These are phyloP conservation scores for Pugionium cornutum DNA, from an alignment of 345 rosid species.

Conservation along the genomic window DNA sequence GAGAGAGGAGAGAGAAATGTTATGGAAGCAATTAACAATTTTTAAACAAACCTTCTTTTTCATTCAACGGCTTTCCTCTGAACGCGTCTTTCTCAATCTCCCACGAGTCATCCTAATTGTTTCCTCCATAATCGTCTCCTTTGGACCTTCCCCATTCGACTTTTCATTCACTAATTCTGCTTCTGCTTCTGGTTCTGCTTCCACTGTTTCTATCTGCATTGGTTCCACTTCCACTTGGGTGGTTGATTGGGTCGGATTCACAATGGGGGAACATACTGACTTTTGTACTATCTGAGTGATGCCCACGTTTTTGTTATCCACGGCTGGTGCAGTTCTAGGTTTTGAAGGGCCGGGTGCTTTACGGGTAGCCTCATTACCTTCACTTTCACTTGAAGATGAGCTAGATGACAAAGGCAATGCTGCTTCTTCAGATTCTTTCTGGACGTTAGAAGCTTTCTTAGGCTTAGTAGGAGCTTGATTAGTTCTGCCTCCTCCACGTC, in stretches of 20 bases:
- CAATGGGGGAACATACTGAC: constrained; percentile 45
- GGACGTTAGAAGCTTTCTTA: constrained; percentile 43
- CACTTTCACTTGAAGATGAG: constrained; percentile 69
- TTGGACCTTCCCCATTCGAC: constrained; percentile 43
- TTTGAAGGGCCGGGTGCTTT: constrained; percentile 48
- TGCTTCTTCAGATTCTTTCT: constrained; percentile 54
- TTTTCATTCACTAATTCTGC: constrained; percentile 39
- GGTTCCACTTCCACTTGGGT: constrained; percentile 46
- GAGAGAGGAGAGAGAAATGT: constrained; percentile 12
- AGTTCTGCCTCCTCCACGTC: constrained; percentile 49
- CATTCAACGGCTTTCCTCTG: constrained; percentile 43
- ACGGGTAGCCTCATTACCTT: constrained; percentile 38
- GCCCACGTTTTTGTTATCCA: constrained; percentile 31
- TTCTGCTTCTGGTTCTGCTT: constrained; percentile 45
- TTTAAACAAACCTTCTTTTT: not conserved
- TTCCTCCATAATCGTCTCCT: constrained; percentile 61
- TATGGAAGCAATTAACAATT: constrained; percentile 24
- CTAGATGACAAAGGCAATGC: constrained; percentile 70
- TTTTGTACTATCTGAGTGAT: constrained; percentile 43
- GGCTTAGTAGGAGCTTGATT: constrained; percentile 48
- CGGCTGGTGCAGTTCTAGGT: constrained; percentile 36
- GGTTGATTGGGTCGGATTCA: constrained; percentile 43
- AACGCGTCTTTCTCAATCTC: constrained; percentile 55
- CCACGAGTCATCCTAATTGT: constrained; percentile 47
- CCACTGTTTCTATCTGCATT: constrained; percentile 48